phyloP scores from a whole-genome alignment of 1,284 basidiomycete species.

The Vanrija pseudolonga region DNA sequence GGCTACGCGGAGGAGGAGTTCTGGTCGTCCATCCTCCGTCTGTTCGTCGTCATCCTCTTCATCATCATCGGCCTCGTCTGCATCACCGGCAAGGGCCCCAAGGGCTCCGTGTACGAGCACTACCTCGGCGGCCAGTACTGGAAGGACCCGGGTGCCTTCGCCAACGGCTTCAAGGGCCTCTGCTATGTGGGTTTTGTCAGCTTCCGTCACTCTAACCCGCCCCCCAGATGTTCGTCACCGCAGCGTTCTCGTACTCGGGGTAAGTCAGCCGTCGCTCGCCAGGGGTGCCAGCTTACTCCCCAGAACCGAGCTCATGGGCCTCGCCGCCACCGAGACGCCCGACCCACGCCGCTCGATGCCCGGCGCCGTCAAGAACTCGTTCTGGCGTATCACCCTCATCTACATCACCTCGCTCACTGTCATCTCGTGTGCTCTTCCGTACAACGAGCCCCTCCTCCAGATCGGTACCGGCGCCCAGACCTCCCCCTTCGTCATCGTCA shows the following conservation, averaged over 20 bases:
- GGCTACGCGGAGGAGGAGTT: slow-evolving; percentile 49
- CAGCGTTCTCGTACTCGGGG: slow-evolving; percentile 74
- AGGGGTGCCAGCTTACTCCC: background rate
- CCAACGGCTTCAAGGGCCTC: slow-evolving; percentile 52
- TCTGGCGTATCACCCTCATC: slow-evolving; percentile 54
- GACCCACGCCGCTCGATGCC: slow-evolving; percentile 31
- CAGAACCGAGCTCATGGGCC: slow-evolving; percentile 77
- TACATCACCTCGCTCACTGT: slow-evolving; percentile 54
- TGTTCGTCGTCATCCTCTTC: slow-evolving; percentile 48
- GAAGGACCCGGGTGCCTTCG: slow-evolving; percentile 45
- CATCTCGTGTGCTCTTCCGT: slow-evolving; percentile 53
- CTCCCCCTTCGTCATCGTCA: slow-evolving; percentile 55
- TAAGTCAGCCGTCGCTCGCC: background rate
- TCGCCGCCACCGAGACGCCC: slow-evolving; percentile 51
- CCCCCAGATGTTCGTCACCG: slow-evolving; percentile 40
- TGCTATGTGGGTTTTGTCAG: slow-evolving; percentile 36
- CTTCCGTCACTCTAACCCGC: background rate
- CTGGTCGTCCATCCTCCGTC: slow-evolving; percentile 46
- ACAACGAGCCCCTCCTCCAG: slow-evolving; percentile 37
- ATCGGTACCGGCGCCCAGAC: slow-evolving; percentile 49
- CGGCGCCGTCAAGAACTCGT: slow-evolving; percentile 40
- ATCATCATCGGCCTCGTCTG: slow-evolving; percentile 42
- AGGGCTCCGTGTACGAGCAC: slow-evolving; percentile 24
- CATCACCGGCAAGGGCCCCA: slow-evolving; percentile 41
- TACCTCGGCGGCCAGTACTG: slow-evolving; percentile 39